Evolutionary conservation across 1,139 yeast species (phyloP), one percentile per base, ranked within the genome.

Genomic region (Arxiozyma heterogenica): DNA sequence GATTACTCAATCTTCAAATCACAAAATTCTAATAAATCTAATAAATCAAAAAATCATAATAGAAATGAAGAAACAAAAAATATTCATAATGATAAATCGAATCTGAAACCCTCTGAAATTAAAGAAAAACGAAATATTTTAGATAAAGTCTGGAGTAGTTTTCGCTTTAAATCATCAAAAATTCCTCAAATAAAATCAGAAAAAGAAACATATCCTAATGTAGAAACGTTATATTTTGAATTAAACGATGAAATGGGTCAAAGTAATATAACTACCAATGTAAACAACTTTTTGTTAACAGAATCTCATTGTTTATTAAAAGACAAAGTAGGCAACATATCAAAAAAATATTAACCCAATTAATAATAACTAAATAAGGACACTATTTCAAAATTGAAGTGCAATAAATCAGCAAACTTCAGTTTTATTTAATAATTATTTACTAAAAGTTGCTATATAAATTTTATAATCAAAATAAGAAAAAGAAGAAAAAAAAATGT

Each of bases 1-100:
- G 44, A 47, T n/a, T 47, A 47, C 34, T 46, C 48, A 20, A 25
- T 46, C 22, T 20, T 46, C 20, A 46, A 46, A 20, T 46, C 34
- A 46, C 27, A 46, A 11, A 46, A 46, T 46, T 18, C 41, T 8
- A 30, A 46, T 15, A 47, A 47, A 39, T 47, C n/a, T 47, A 15
- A 38, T 22, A 21, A 38, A 47, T 39, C 39, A 21, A 46, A 46
- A 17, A 5, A 18, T 9, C 6, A 21, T 20, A n/a, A 45, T 27
- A 34, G 34, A 12, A 20, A 45, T 17, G 41, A 30, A 21, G 39
- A 34, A 17, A 21, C 2, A 23, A n/a, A 44, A 44, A n/a, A 3
- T 34, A 4, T 34, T n/a, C 15, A 27, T 8, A 12, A 34, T 6
- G 6, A 3, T 2, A 34, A 12, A 34, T 12, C n/a, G 15, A 34